Evolutionary conservation across 768 basidiomycete genomes (phyloP).

Genomic region (Calvatia gigantea): DNA sequence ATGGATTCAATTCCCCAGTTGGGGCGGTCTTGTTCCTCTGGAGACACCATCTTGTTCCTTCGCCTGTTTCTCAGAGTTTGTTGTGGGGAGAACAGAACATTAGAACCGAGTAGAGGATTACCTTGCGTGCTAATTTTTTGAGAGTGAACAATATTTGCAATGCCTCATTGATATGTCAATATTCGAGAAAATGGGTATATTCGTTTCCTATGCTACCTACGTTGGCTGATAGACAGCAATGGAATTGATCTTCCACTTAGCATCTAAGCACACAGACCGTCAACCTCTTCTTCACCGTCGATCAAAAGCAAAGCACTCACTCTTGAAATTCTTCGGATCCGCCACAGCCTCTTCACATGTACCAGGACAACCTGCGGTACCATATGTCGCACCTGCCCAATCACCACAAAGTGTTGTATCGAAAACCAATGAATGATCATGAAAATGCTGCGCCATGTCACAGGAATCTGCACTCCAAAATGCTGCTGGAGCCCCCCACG

Average conservation of each 20-base stretch:
- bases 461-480: constrained; percentile 47
- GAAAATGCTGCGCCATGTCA: constrained; percentile 47
- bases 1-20: no score
- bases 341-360: constrained; percentile 46
- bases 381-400: constrained; percentile 36
- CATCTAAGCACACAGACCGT: constrained; percentile 33
- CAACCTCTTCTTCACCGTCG: neutral
- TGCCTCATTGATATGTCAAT: no score
- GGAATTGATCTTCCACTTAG: constrained; percentile 55
- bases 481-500: constrained; percentile 52
- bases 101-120: no score
- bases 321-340: constrained; percentile 51
- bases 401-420: constrained; percentile 49
- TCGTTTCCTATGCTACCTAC: neutral
- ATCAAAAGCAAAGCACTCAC: constrained; percentile 21
- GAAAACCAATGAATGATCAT: constrained; percentile 45
- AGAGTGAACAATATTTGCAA: no score
- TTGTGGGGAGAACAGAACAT: no score
- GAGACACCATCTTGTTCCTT: no score
- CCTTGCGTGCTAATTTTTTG: no score
- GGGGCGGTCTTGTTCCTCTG: no score
- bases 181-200: neutral
- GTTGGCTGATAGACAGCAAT: constrained; percentile 42
- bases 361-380: constrained; percentile 36
- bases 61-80: no score